These are phyloP conservation scores for Oryza glaberrima DNA, from an alignment of 176 grass and related monocot species.

Conservation along the genomic window DNA sequence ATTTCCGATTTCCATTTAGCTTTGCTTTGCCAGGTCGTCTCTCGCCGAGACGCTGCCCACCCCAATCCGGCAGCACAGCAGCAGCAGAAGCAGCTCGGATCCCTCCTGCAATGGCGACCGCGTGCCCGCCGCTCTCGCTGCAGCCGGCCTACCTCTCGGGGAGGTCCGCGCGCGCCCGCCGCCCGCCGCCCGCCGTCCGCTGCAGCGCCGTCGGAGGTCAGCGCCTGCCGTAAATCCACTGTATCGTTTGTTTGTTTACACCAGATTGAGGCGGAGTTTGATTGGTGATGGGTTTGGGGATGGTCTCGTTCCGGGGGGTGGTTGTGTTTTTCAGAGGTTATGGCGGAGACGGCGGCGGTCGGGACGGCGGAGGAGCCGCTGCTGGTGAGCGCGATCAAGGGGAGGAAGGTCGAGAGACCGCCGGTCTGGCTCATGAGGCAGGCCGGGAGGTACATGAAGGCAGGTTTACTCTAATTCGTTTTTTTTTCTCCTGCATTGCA, in stretches of 20 bases:
- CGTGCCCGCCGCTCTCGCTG: slow-evolving; percentile 68
- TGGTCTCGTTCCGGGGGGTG: not conserved
- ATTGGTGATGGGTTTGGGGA: not conserved
- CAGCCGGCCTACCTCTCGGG: slow-evolving; percentile 51
- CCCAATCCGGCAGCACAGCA: slow-evolving; percentile 1
- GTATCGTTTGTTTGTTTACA: not conserved
- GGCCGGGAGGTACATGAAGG: slow-evolving; percentile 99
- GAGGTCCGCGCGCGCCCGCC: slow-evolving; percentile 33
- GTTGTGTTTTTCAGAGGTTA: slow-evolving; percentile 59
- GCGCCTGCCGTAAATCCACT: not conserved
- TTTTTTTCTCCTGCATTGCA: not conserved
- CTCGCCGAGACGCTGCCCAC: not conserved
- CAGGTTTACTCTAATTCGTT: slow-evolving; percentile 48
- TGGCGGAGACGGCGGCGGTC: slow-evolving; percentile 48
- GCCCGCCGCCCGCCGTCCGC: slow-evolving; percentile 44
- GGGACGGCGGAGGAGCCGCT: slow-evolving; percentile 74
- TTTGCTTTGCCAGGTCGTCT: slow-evolving; percentile 34
- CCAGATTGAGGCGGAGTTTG: not conserved
- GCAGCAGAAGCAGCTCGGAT: not conserved
- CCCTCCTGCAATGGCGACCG: slow-evolving; percentile 52
- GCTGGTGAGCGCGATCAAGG: slow-evolving; percentile 79
- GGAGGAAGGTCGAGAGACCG: slow-evolving; percentile 84
- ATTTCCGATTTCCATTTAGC: not conserved
- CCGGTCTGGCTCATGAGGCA: slow-evolving; percentile 99
- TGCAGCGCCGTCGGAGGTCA: slow-evolving; percentile 84